Base-by-base conservation (phyloP, 163 green algal genomes). In the Volvox carteri region DNA sequence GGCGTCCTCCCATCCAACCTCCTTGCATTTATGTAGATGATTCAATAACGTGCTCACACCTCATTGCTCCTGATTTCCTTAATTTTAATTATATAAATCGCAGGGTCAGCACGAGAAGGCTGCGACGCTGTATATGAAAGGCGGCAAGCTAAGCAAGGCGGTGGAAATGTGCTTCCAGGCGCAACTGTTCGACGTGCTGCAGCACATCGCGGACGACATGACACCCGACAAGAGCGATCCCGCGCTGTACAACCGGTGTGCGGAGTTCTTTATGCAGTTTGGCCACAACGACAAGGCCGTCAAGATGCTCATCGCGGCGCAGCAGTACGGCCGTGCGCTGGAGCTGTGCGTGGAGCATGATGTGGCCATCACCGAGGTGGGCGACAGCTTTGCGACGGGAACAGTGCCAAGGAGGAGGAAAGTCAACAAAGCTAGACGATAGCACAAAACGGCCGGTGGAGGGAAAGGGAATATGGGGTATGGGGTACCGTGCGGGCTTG, bases 81-180 rank as follows among this genome's bases (percentile, higher is more conserved):
- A n/a, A n/a, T n/a, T n/a, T n/a, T n/a, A n/a, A n/a, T n/a, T n/a
- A n/a, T n/a, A n/a, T n/a, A n/a, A n/a, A n/a, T n/a, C 77, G 21
- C 52, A 90, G 86, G 90, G 90, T 28, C 85, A 92, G 79, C 85
- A 94, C 39, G 87, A 93, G 33, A 90, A 92, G 78, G 93, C 91
- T 44, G 93, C 93, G 21, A 94, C 89, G 37, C 89, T 94, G 92
- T 92, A 91, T 75, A 89, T 92, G 85, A 94, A 95, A 89, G 95
- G 93, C 42, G 96, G 96, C 60, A 90, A 94, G 65, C 79, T 94
- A 58, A 83, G 41, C 41, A 93, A 93, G 65, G 96, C 96, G 25
- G 70, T 98, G 86, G 95, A 98, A 50, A 92, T 98, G 87, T 97
- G 95, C 91, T 96, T 97, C 89, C 76, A 70, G 48, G 89, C 76